phyloP scores from a whole-genome alignment of 2,329 filamentous ascomycete genomes.

The Ceratocystis smalleyi region DNA sequence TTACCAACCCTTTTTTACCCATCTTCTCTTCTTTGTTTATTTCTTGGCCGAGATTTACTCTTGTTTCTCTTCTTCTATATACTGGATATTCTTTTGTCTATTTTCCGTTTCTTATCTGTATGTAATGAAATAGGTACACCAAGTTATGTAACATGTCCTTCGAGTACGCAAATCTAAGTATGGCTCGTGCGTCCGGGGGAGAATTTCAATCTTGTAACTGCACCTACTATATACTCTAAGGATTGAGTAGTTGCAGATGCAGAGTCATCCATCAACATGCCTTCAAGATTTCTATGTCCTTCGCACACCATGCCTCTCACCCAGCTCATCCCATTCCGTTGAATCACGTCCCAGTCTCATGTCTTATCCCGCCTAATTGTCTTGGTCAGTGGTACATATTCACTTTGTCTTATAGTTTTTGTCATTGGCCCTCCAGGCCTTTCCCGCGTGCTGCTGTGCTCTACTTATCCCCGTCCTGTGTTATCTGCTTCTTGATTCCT shows the following conservation, averaged over 20 bases:
- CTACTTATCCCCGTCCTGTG: background rate
- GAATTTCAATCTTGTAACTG: too few relatives aligned
- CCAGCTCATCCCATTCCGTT: background rate
- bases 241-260: too few relatives aligned
- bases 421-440: background rate
- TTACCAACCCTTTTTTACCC: background rate
- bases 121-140: background rate
- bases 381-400: background rate
- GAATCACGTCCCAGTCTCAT: background rate
- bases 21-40: constrained; percentile 11
- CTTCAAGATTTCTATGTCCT: background rate
- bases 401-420: background rate
- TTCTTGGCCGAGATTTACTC: constrained; percentile 1
- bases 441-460: background rate
- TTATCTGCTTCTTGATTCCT: background rate
- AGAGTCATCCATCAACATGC: too few relatives aligned
- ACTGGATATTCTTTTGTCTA: background rate
- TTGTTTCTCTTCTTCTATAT: constrained; percentile 7
- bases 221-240: too few relatives aligned
- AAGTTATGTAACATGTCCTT: background rate
- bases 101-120: background rate
- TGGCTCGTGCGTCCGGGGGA: too few relatives aligned
- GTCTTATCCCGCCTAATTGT: constrained; percentile 4
- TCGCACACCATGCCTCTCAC: background rate
- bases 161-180: background rate